phyloP scores from a whole-genome alignment of 83 land plant genomes.

The Thuja plicata region DNA sequence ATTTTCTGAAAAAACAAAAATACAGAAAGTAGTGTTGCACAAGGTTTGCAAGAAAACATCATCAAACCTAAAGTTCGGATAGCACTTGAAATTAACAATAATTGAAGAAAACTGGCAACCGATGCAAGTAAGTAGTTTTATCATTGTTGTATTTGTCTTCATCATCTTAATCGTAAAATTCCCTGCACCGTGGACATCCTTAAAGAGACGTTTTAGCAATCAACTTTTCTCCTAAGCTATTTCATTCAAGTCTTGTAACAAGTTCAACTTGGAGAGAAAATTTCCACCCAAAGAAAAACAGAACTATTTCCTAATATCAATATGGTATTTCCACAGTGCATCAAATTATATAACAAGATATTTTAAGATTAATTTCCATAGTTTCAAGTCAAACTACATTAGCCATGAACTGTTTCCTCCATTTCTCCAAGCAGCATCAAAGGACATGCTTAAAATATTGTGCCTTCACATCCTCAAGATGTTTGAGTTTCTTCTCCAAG shows the following conservation, averaged over 20 bases:
- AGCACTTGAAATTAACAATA: neutral
- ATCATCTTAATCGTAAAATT: neutral
- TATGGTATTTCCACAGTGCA: too few species aligned
- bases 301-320: too few species aligned
- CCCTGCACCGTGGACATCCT: neutral
- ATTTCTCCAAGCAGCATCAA: neutral
- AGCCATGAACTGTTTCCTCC: neutral
- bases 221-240: neutral
- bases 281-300: neutral
- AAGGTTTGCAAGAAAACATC: neutral
- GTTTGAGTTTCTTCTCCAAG: neutral
- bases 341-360: too few species aligned
- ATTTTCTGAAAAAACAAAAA: too few species aligned
- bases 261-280: neutral
- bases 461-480: neutral
- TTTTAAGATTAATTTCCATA: too few species aligned
- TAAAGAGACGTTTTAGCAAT: neutral
- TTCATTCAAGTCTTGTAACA: neutral
- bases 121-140: neutral
- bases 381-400: too few species aligned
- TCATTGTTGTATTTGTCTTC: neutral
- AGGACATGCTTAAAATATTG: neutral
- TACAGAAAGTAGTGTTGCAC: neutral
- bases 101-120: neutral
- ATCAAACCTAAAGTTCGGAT: neutral